phyloP scores from a whole-genome alignment of 805 yeast species.

The Saccharomycopsis sp. region DNA sequence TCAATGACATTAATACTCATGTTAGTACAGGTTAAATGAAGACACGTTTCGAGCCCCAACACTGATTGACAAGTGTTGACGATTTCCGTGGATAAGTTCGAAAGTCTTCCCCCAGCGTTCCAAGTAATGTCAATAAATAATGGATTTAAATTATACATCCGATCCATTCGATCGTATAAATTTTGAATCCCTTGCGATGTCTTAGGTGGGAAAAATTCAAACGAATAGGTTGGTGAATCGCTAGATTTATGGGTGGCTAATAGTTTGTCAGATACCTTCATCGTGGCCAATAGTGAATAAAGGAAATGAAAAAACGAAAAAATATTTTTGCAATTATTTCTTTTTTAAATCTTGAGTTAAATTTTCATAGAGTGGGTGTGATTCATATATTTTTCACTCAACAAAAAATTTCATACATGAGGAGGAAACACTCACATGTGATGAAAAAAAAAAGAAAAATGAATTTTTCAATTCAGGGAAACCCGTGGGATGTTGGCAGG shows the following conservation, averaged over 20 bases:
- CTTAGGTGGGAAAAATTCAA: conserved; percentile 96
- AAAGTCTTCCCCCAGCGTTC: conserved; percentile 94
- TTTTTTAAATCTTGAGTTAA: not conserved
- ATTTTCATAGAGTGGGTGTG: not conserved
- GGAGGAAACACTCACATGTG: not conserved
- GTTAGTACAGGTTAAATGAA: conserved; percentile 96
- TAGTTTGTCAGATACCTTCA: conserved; percentile 21
- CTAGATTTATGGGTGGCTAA: conserved; percentile 4
- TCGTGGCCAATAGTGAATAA: not conserved
- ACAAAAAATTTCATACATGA: not conserved
- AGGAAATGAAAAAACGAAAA: not conserved
- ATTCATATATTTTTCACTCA: not conserved
- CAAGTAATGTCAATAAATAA: conserved; percentile 93
- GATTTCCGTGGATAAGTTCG: conserved; percentile 82
- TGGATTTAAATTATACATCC: conserved; percentile 90
- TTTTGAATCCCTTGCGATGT: conserved; percentile 96
- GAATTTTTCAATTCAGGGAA: not conserved
- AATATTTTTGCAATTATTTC: too few relatives aligned
- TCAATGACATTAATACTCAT: conserved; percentile 81
- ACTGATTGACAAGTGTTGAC: conserved; percentile 86
- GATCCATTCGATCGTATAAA: conserved; percentile 92
- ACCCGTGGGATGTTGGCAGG: not conserved
- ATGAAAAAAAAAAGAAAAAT: not conserved
- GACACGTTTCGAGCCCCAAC: conserved; percentile 89
- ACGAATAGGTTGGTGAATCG: conserved; percentile 66